Conservation (phyloP, 2,329 filamentous ascomycete genomes). For the Arthroderma uncinatum region DNA sequence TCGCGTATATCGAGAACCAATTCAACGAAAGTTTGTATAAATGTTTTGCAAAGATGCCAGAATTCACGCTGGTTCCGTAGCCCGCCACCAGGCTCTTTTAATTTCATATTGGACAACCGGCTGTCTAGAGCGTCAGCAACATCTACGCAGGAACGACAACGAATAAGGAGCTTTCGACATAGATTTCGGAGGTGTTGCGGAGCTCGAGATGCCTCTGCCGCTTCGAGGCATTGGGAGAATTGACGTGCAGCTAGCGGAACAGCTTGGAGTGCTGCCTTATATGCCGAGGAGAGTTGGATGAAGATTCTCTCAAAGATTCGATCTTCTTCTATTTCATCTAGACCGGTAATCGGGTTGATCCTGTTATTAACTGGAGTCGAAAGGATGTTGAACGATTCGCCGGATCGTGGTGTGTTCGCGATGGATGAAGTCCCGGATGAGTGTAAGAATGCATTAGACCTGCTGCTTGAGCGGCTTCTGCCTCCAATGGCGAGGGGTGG, state of each 20-base stretch:
- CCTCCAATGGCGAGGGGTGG: slow-evolving; percentile 26
- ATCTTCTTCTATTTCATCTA: slow-evolving; percentile 62
- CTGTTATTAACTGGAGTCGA: slow-evolving; percentile 38
- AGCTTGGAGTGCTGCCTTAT: slow-evolving; percentile 59
- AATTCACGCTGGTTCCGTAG: slow-evolving; percentile 48
- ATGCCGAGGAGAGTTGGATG: slow-evolving; percentile 60
- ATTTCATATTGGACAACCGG: slow-evolving; percentile 65
- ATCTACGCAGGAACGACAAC: slow-evolving; percentile 58
- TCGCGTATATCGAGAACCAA: slow-evolving; percentile 38
- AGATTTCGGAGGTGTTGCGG: slow-evolving; percentile 51
- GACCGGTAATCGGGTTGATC: slow-evolving; percentile 47
- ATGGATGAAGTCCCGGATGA: slow-evolving; percentile 38
- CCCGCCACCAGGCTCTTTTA: slow-evolving; percentile 70
- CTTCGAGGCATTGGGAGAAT: slow-evolving; percentile 52
- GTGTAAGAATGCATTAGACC: slow-evolving; percentile 44
- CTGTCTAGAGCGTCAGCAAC: slow-evolving; percentile 62
- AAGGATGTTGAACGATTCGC: slow-evolving; percentile 58
- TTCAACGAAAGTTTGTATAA: slow-evolving; percentile 40
- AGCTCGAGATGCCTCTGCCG: slow-evolving; percentile 49
- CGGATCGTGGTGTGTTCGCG: slow-evolving; percentile 64
- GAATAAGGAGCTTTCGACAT: slow-evolving; percentile 61
- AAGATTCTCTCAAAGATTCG: slow-evolving; percentile 73
- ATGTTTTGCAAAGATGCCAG: slow-evolving; percentile 58
- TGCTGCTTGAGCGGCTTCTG: slow-evolving; percentile 40
- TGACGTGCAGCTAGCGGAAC: slow-evolving; percentile 60